Evolutionary conservation across 2,329 filamentous ascomycete genomes (phyloP), one percentile per base, ranked within the genome.

Genomic region (Fusarium avenaceum): DNA sequence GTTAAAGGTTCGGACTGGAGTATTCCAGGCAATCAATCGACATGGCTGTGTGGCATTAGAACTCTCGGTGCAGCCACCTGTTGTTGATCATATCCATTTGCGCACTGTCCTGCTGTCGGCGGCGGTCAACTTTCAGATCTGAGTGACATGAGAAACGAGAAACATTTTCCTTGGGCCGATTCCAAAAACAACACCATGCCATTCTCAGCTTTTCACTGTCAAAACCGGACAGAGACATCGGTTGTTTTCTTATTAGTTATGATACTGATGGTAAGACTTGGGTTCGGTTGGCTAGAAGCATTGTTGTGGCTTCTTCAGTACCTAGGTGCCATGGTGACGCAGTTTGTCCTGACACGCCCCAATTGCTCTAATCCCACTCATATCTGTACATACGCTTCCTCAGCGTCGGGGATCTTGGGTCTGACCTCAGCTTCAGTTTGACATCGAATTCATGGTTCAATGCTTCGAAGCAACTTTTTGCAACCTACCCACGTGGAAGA

Each of bases 401-500:
- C 50, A 52, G 47, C 39, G 28, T 53, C 19, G 63, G 56, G 50
- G 53, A 63, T 60, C 42, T 67, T 57, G 45, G 46, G 32, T 52
- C 35, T 56, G 32, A 22, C n/a, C 40, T 60, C 19, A 30, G 24
- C 35, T 38, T 38, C 35, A 38, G 19, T n/a, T 38, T 19, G 30
- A 38, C 22, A 43, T 48, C 28, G 52, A 57, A 59, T 44, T 33
- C 39, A 46, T 57, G 39, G 22, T n/a, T n/a, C 42, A 47, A 32
- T 53, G 40, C 26, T 51, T 54, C 47, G 19, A 58, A 59, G 43
- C 46, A 60, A 53, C 48, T 53, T 53, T 52, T 45, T 15, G n/a
- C 33, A 59, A 63, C 63, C 61, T 67, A 72, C 61, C 57, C 70
- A 72, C 67, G 61, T 71, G 69, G 65, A 60, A 65, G 33, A 47